Base-by-base conservation (phyloP, 1,284 basidiomycete genomes). In the Rhodotorula mucilaginosa region DNA sequence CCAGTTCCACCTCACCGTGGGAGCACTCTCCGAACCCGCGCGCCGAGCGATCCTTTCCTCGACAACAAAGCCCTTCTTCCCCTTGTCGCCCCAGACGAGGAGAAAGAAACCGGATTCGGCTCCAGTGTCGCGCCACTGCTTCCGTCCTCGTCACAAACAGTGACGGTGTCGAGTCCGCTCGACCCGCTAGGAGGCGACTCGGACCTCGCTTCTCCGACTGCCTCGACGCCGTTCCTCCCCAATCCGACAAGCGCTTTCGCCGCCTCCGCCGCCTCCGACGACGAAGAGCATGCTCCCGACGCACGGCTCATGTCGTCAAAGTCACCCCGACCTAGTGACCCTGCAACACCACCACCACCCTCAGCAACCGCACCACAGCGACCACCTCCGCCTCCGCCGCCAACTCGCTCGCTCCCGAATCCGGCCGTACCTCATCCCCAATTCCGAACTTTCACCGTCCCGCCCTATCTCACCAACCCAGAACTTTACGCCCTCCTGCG, bases 391-490 rank as follows among this genome's bases (percentile, higher is more conserved):
- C 21, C 39, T 8, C 26, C 58, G 1, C 23, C 29, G 23, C 26
- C 61, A 0, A 23, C 49, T 21, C 5, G 34, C 15, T 23, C 13
- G 16, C 16, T 26, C 31, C 15, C 63, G 29, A 2, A 19, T 5
- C 6, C 63, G 5, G 46, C 51, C 1, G 56, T 68, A 16, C 64
- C 63, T 13, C 26, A 26, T 26, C 61, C 60, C 2, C 71, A 68
- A 47, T 67, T 70, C 67, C 62, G 77, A 15, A 67, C 58, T 61
- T 75, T 78, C 62, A 69, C 70, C 23, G 65, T 76, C 31, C 75
- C 77, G 0, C 34, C 74, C 0, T 75, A 77, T 58, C 68, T 78
- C 16, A 75, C 75, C 61, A 66, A 70, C 57, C 73, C 77, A 18
- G 77, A 78, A 46, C 61, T 72, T 0, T 48, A 49, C 4, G 39